Conservation (phyloP, 768 basidiomycete genomes). For the Zangia roseola region DNA sequence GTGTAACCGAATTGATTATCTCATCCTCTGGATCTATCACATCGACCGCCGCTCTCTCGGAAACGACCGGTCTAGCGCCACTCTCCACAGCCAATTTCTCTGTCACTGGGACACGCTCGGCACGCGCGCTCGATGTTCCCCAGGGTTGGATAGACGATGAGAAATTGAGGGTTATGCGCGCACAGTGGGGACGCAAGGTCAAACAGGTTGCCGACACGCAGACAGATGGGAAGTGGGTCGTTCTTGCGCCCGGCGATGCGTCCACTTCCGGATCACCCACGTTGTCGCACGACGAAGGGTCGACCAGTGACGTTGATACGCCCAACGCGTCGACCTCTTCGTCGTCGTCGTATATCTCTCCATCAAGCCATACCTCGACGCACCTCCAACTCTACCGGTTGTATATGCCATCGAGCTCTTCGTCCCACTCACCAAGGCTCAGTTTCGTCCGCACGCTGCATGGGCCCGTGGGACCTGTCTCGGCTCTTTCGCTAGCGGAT, state of each 20-base stretch:
- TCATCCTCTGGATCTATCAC: constrained; percentile 29
- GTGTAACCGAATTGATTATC: constrained; percentile 75
- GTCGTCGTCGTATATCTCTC: constrained; percentile 29
- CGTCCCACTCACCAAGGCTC: constrained; percentile 59
- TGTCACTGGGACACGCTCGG: constrained; percentile 58
- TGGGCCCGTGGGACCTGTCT: constrained; percentile 67
- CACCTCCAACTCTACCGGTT: constrained; percentile 76
- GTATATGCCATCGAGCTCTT: constrained; percentile 51
- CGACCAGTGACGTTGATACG: constrained; percentile 16
- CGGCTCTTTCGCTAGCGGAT: constrained; percentile 71
- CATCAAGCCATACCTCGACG: constrained; percentile 45
- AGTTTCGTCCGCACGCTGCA: constrained; percentile 69
- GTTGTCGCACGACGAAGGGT: constrained; percentile 8
- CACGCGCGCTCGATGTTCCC: constrained; percentile 69
- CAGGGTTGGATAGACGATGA: constrained; percentile 68
- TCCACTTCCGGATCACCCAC: constrained; percentile 17
- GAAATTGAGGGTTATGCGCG: constrained; percentile 60
- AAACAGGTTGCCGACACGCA: constrained; percentile 67
- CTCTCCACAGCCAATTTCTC: constrained; percentile 36
- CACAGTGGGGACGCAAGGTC: constrained; percentile 80
- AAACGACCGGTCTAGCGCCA: constrained; percentile 8
- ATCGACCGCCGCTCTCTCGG: constrained; percentile 7
- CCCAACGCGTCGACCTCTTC: constrained; percentile 25
- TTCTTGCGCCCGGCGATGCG: constrained; percentile 63
- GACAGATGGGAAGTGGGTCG: constrained; percentile 85